Evolutionary conservation across 306 rosid species (phyloP), one percentile per base, ranked within the genome.

Genomic region (Glycine latifolia): DNA sequence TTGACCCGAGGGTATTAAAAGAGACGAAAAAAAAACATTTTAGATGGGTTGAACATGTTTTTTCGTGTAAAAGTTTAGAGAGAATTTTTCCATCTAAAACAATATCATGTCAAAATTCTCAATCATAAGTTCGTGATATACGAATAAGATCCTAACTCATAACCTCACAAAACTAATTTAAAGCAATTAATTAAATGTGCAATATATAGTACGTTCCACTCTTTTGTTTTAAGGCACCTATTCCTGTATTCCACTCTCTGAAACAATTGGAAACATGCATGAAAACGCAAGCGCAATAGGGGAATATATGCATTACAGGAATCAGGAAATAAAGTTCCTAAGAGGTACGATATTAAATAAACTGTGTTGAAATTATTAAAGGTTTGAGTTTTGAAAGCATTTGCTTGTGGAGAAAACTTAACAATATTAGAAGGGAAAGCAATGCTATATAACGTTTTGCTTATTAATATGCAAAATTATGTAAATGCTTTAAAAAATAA

Each of bases 321-420:
- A 2, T 26, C 31, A 26, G 26, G 33, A 66, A 66, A 66, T 66
- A n/a, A 39, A 35, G 11, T 20, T 59, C 71, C 15, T 12, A 37
- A 37, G 70, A 35, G 10, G 17, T 63, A 15, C 10, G 3, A 35
- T 63, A 13, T 35, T 63, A 63, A 63, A 35, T 63, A 63, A 62
- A 12, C 8, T 35, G 47, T 12, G 2, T 62, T 63, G 10, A 35
- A 35, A 35, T 11, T 63, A 63, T 61, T 31, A 11, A 37, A 65
- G 49, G 48, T 65, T 65, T 14, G 20, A 39, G 71, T 65, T 65
- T 65, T 62, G 17, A 62, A 33, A 62, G 46, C 68, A 62, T 33
- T 33, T 33, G 12, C 46, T 62, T 62, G 16, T 5, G 68, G 46
- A 61, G 46, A 13, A 62, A 62, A 62, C 15, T 63, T 12, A 35